Evolutionary conservation across 306 rosid species (phyloP).

Genomic region (Inga laurina): DNA sequence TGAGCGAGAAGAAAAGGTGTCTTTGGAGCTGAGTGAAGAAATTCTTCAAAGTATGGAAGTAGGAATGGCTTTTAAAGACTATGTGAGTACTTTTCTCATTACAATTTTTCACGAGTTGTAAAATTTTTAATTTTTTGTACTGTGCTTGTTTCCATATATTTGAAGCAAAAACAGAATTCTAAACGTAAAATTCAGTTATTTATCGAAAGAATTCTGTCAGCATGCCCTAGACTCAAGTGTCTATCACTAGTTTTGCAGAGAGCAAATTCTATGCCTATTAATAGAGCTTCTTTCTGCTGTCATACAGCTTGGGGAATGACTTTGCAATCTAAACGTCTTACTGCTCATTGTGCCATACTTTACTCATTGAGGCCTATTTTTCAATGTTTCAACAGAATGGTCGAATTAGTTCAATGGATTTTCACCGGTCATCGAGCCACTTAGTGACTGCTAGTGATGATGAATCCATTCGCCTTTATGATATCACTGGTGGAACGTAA

Average conservation of each 20-base stretch:
- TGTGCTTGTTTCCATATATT: neutral
- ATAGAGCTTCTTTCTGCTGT: neutral
- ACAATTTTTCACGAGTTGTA: neutral
- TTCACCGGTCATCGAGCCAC: slow-evolving; percentile 80
- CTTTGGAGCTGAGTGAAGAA: slow-evolving; percentile 90
- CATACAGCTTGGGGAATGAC: neutral
- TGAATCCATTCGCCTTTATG: slow-evolving; percentile 90
- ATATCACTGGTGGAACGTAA: slow-evolving; percentile 79
- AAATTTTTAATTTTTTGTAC: neutral
- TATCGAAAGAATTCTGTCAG: neutral
- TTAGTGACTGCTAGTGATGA: slow-evolving; percentile 97
- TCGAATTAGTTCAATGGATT: slow-evolving; percentile 87
- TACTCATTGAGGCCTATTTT: neutral
- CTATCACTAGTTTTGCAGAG: neutral
- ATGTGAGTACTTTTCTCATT: slow-evolving; percentile 44
- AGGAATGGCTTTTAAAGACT: slow-evolving; percentile 92
- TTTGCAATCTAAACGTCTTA: neutral
- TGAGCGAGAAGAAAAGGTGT: slow-evolving; percentile 91
- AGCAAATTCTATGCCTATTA: neutral
- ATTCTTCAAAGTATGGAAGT: slow-evolving; percentile 98
- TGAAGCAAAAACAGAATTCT: neutral
- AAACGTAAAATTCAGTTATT: neutral
- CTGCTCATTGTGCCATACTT: neutral
- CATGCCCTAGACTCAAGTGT: neutral
- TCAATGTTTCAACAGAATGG: slow-evolving; percentile 59